Percentiles rank a stretch among this genome's conserved stretches.
phyloP scores from a whole-genome alignment of 1,139 yeast genomes.

The Hanseniaspora sp. region DNA sequence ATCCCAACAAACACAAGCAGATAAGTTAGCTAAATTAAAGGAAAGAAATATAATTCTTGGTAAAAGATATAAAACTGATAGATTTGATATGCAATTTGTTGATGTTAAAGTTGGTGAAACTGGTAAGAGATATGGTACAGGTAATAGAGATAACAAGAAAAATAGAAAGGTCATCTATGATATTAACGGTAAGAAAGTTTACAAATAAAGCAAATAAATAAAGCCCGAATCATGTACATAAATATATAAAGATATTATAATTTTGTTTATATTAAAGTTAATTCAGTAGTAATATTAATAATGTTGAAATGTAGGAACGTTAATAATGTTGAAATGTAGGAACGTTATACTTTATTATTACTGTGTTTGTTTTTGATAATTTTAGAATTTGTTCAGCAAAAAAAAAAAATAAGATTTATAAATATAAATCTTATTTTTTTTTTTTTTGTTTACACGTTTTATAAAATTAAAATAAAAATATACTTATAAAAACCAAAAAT shows the following conservation, averaged over 20 bases:
- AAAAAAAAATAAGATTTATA: too few species aligned
- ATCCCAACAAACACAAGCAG: constrained; percentile 36
- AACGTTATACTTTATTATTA: too few species aligned
- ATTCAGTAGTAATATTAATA: too few species aligned
- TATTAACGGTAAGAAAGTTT: constrained; percentile 53
- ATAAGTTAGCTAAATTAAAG: constrained; percentile 19
- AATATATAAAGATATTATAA: constrained; percentile 4
- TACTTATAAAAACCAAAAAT: too few species aligned
- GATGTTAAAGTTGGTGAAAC: constrained; percentile 70
- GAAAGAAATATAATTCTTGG: constrained; percentile 26
- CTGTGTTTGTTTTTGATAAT: too few species aligned
- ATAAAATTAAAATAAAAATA: too few species aligned
- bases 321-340: too few species aligned
- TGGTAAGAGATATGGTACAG: constrained; percentile 86
- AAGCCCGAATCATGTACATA: neutral
- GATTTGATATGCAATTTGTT: constrained; percentile 59
- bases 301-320: too few species aligned
- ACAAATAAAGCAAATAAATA: constrained; percentile 24
- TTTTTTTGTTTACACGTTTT: too few species aligned
- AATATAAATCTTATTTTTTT: too few species aligned
- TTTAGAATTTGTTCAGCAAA: too few species aligned
- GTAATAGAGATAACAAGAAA: constrained; percentile 78
- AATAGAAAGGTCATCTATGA: constrained; percentile 71
- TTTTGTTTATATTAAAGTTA: too few species aligned
- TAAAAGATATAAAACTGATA: constrained; percentile 40